phyloP scores from a whole-genome alignment of 768 basidiomycete genomes.

The Clavulina sp. region DNA sequence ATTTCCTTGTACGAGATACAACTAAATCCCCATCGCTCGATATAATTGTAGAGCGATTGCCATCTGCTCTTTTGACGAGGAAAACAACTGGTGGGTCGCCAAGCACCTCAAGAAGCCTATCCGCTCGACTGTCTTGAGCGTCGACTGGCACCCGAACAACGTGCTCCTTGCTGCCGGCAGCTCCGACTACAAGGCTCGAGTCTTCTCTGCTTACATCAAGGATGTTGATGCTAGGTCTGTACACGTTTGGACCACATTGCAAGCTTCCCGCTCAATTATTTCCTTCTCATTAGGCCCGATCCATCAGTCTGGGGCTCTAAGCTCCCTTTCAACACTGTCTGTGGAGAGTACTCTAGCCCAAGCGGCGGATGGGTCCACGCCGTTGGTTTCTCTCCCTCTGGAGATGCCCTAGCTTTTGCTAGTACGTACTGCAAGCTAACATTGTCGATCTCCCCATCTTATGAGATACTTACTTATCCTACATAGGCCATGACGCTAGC shows the following conservation, averaged over 20 bases:
- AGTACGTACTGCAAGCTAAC: constrained; percentile 35
- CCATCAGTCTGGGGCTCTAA: constrained; percentile 95
- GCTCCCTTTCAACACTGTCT: constrained; percentile 92
- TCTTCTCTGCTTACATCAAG: constrained; percentile 97
- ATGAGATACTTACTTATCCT: background rate
- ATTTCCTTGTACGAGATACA: background rate
- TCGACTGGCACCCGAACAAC: constrained; percentile 99
- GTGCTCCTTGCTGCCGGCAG: constrained; percentile 93
- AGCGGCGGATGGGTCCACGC: constrained; percentile 95
- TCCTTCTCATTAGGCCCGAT: constrained; percentile 39
- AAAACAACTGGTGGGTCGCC: constrained; percentile 99
- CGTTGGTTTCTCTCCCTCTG: constrained; percentile 90
- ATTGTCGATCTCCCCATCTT: background rate
- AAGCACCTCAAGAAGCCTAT: constrained; percentile 96
- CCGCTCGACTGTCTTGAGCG: constrained; percentile 75
- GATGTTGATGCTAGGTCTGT: constrained; percentile 81
- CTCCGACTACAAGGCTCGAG: constrained; percentile 93
- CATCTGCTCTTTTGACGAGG: constrained; percentile 90
- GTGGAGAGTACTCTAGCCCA: constrained; percentile 79
- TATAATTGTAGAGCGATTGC: constrained; percentile 58
- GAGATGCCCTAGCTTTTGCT: constrained; percentile 84
- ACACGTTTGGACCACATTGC: background rate
- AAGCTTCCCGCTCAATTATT: background rate
- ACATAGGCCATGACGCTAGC: constrained; percentile 81
- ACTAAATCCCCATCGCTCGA: background rate